Base-by-base conservation (phyloP, 352 stramenopile genomes). In the Phytophthora crassamura region DNA sequence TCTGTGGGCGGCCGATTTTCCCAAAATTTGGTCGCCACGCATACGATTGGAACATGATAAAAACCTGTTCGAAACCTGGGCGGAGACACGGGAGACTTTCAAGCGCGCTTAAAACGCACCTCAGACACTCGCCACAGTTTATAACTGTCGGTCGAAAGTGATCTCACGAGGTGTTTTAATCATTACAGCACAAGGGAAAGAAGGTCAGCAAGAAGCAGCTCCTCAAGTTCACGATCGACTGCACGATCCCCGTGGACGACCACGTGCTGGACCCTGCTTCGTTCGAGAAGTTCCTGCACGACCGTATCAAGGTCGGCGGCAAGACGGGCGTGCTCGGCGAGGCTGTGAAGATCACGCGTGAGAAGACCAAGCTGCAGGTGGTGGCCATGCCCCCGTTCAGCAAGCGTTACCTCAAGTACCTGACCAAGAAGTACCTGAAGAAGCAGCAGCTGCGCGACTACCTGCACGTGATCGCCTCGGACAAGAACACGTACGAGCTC, bases 341-440 rank as follows among this genome's bases (percentile, higher is more conserved):
- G 60, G 83, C 85, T 48, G 90, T 99, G 59, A 96, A 91, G 59
- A 98, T 99, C 77, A 87, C 89, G 32, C 93, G 94, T 62, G 97
- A 99, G 67, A 97, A 98, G 80, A 98, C 92, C 74, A 98, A 98
- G 80, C 82, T 99, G 39, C 98, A 98, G 70, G 81, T 99, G 47
- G 97, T 91, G 8, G 88, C 94, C 7, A 82, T 98, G 32, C 82
- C 98, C 18, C 89, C 93, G 33, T 99, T 99, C 81, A 98, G 95
- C 52, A 99, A 99, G 91, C 94, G 98, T 71, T 97, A 97, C 82
- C 86, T 97, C 63, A 99, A 99, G 90, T 99, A 99, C 87, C 77
- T 99, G 22, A 98, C 97, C 61, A 99, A 99, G 95, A 99, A 99
- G 89, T 99, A 99, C 94, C 86, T 99, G 72, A 99, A 99, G 94